Percentiles rank a stretch among this genome's conserved stretches.
Evolutionary conservation across 768 basidiomycete genomes (phyloP).

Genomic region (Termitomyces sp.): DNA sequence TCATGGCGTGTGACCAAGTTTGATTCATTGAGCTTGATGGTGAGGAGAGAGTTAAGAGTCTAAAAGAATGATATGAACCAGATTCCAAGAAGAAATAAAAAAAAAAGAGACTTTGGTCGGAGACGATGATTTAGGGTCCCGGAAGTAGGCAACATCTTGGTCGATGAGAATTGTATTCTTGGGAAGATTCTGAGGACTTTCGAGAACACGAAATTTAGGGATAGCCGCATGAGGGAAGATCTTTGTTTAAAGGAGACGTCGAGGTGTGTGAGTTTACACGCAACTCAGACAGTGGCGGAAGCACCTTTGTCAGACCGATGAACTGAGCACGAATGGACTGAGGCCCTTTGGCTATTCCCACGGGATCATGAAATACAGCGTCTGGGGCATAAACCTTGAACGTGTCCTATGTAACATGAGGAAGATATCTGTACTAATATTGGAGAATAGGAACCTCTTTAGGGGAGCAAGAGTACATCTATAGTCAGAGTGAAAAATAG

Average conservation of each 20-base stretch:
- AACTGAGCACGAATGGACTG: slow-evolving; percentile 1
- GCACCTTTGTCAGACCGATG: background rate
- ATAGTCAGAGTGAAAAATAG: background rate
- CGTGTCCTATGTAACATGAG: background rate
- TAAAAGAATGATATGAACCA: background rate
- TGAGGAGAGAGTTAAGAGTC: background rate
- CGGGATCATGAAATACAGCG: slow-evolving; percentile 2
- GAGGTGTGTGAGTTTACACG: background rate
- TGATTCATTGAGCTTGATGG: background rate
- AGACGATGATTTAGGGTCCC: background rate
- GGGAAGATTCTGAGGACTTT: background rate
- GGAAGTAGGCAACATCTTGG: background rate
- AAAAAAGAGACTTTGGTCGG: background rate
- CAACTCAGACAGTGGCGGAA: background rate
- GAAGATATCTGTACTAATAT: no score
- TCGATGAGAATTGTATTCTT: background rate
- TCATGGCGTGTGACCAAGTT: background rate
- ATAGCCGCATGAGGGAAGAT: background rate
- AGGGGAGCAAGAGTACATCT: background rate
- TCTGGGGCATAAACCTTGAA: background rate
- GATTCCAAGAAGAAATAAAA: background rate
- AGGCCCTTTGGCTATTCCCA: slow-evolving; percentile 1
- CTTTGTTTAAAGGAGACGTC: background rate
- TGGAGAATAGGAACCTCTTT: background rate
- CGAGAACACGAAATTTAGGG: background rate